A percentile compares a stretch with the other conserved stretches of the same genome.
phyloP scores from a whole-genome alignment of 768 basidiomycete species.

The Kwoniella dendrophila region DNA sequence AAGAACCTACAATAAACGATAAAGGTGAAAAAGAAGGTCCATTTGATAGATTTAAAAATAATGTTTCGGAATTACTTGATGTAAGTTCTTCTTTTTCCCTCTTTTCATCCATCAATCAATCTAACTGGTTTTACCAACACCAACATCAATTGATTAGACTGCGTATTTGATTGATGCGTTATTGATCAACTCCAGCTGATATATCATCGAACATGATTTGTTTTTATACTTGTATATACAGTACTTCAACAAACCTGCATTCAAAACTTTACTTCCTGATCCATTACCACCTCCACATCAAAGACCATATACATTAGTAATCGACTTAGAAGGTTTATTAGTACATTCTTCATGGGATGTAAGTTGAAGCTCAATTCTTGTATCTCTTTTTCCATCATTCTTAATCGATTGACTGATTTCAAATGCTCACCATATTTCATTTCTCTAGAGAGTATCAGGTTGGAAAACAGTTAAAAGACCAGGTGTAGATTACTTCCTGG shows the following conservation, averaged over 20 bases:
- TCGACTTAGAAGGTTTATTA: constrained; percentile 89
- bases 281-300: constrained; percentile 77
- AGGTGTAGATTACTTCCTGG: constrained; percentile 97
- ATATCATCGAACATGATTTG: not conserved
- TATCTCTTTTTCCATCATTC: no score
- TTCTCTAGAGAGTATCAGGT: constrained; percentile 75
- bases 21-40: constrained; percentile 62
- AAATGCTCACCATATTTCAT: no score
- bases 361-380: constrained; percentile 59
- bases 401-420: no score
- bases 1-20: no score
- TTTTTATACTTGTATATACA: constrained; percentile 49
- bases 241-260: constrained; percentile 92
- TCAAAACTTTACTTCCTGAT: constrained; percentile 87
- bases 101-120: not conserved
- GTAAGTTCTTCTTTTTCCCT: constrained; percentile 3
- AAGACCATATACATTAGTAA: constrained; percentile 86
- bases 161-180: no score
- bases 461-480: constrained; percentile 98
- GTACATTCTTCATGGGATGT: constrained; percentile 96
- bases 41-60: constrained; percentile 31
- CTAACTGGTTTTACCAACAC: no score
- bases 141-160: no score
- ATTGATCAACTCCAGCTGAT: not conserved
- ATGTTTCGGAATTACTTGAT: constrained; percentile 19